These are phyloP conservation scores for Fabrea salina DNA, from an alignment of 169 alveolate genomes.

Conservation along the genomic window DNA sequence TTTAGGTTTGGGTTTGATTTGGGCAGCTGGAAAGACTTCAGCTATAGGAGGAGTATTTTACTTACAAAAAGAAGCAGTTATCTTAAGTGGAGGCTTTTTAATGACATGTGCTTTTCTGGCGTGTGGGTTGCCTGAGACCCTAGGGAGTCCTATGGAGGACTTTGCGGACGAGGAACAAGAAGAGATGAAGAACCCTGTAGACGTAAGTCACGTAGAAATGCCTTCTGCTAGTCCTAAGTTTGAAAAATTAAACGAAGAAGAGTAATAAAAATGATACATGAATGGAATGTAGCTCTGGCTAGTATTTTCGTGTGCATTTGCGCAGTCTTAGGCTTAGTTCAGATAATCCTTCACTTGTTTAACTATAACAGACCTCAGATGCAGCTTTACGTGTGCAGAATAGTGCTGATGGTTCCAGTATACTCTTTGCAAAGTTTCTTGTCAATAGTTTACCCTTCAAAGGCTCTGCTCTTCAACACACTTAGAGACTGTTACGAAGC, in stretches of 20 bases:
- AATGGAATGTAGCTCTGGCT: too few relatives aligned
- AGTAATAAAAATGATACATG: too few relatives aligned
- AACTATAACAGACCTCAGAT: slow-evolving; percentile 49
- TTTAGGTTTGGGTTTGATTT: neutral
- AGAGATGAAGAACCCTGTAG: slow-evolving; percentile 14
- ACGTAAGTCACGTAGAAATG: neutral
- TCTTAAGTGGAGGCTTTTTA: neutral
- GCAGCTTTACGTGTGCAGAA: slow-evolving; percentile 42
- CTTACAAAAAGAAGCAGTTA: neutral
- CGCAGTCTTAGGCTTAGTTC: neutral
- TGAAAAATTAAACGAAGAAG: too few relatives aligned
- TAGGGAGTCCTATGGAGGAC: slow-evolving; percentile 1
- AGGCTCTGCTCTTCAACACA: slow-evolving; percentile 35
- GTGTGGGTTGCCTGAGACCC: slow-evolving; percentile 8
- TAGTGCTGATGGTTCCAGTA: slow-evolving; percentile 55
- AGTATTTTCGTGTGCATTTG: neutral
- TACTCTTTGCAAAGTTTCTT: slow-evolving; percentile 42
- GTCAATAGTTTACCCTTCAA: slow-evolving; percentile 34
- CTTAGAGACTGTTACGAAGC: slow-evolving; percentile 62
- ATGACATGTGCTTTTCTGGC: neutral
- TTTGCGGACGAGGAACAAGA: slow-evolving; percentile 27
- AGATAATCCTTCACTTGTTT: slow-evolving; percentile 30
- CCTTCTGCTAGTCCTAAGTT: too few relatives aligned
- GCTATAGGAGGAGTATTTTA: neutral
- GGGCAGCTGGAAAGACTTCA: neutral